Percentiles rank a stretch among this genome's conserved stretches.
These are phyloP conservation scores for Magnusiomyces suaveolens DNA, from an alignment of 1,139 yeast genomes.

Conservation along the genomic window DNA sequence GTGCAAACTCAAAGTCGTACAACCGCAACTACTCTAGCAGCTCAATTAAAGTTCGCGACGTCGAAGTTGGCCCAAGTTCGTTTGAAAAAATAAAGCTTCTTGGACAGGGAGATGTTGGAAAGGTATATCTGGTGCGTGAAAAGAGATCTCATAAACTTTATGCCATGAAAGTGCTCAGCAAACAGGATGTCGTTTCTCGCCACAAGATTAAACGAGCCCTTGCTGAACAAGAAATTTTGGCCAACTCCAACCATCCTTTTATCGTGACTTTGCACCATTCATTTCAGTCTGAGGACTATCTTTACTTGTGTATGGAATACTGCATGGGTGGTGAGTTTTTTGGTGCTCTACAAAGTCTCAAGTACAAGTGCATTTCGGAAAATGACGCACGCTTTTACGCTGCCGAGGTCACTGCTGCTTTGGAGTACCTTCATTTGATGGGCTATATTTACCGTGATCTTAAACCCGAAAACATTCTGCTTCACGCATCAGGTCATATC, in stretches of 20 bases:
- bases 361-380: slow-evolving; percentile 76
- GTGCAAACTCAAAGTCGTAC: slow-evolving; percentile 27
- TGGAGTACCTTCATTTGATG: slow-evolving; percentile 90
- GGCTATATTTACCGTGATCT: slow-evolving; percentile 92
- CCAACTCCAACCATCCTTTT: slow-evolving; percentile 93
- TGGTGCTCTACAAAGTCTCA: slow-evolving; percentile 87
- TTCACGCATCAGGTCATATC: slow-evolving; percentile 94
- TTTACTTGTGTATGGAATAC: slow-evolving; percentile 96
- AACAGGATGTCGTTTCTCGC: slow-evolving; percentile 88
- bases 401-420: slow-evolving; percentile 93
- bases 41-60: slow-evolving; percentile 64
- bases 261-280: slow-evolving; percentile 94
- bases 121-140: slow-evolving; percentile 84
- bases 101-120: slow-evolving; percentile 98
- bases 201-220: slow-evolving; percentile 89
- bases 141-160: slow-evolving; percentile 62
- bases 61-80: slow-evolving; percentile 74
- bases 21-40: slow-evolving; percentile 53
- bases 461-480: slow-evolving; percentile 86
- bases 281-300: slow-evolving; percentile 84
- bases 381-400: slow-evolving; percentile 90
- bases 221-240: slow-evolving; percentile 93
- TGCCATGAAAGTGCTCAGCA: slow-evolving; percentile 87
- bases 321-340: slow-evolving; percentile 99
- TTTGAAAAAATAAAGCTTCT: slow-evolving; percentile 80